Base-by-base conservation (phyloP, 225 moss, liverwort and hornwort species). In the Thuidium tamariscinum region DNA sequence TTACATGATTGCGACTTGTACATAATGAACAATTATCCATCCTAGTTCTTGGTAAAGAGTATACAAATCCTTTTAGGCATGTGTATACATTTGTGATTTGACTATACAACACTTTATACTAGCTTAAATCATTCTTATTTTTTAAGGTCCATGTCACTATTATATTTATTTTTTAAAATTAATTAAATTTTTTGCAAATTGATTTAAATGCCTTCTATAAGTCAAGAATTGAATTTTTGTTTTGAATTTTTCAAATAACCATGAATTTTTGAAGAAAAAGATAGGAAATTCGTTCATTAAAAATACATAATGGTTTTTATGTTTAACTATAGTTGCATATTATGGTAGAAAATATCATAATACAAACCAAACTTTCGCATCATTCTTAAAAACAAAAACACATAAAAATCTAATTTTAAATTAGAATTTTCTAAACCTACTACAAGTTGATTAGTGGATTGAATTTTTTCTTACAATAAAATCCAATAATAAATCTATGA, bases 71-170 rank as follows among this genome's bases (percentile, higher is more conserved):
- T 18, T 23, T 36, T 5, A 5, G 1, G 13, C 22, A 75, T n/a
- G 14, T n/a, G 1, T n/a, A 34, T 14, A 36, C 15, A n/a, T 52
- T 22, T n/a, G 3, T 0, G 0, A 0, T 54, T n/a, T n/a, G 1
- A 23, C 8, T n/a, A 13, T 1, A 36, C 1, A 0, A 34, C 0
- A 22, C 5, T 2, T 51, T 22, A 13, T 14, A n/a, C 4, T 52
- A 49, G 2, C 22, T 21, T 34, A 13, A 51, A 34, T 51, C 34
- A 51, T 8, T 34, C 0, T 34, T 5, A 51, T 21, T 51, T 34
- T 74, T 4, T 13, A 34, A 51, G 3, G 20, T 13, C 3, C 8
- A 51, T 49, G 30, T 2, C 2, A 19, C 7, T 3, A 30, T 0
- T 4, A 32, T 7, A 19, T 48, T 17, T 9, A 0, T 48, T 3